Base-by-base conservation (phyloP, 2,329 filamentous ascomycete genomes). In the Colletotrichum destructivum region DNA sequence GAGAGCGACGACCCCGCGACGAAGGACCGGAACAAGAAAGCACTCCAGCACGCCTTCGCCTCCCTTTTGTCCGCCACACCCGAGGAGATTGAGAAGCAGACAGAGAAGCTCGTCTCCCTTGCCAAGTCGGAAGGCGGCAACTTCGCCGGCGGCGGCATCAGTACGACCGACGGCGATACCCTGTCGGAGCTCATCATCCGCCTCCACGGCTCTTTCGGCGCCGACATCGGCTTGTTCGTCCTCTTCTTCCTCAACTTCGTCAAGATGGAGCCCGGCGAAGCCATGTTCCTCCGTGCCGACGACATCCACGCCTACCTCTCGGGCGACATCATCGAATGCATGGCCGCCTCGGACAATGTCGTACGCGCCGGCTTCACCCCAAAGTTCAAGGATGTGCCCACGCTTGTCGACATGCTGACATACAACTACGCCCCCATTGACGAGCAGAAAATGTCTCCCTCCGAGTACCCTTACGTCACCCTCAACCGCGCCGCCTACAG, bases 281-380 rank as follows among this genome's bases (percentile, higher is more conserved):
- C 96, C 11, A 93, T 99, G 86, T 99, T 98, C 84, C 88, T 99
- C 46, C 94, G 94, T 78, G 96, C 96, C 8, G 96, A 99, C 79
- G 96, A 98, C 79, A 98, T 98, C 77, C 96, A 99, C 81, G 96
- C 96, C 60, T 99, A 99, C 82, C 84, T 97, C 54, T 94, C 92
- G 3, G 94, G 94, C 71, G 96, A 99, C 79, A 98, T 99, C 76
- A 95, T 99, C 80, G 96, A 99, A 84, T 99, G 96, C 86, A 99
- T 99, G 96, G 96, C 96, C 0, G 93, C 94, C 11, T 97, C 94
- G n/a, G 96, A 99, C 88, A 99, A 99, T 76, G 96, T 99, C 46
- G 95, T 99, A 62, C 94, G 96, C 67, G 96, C 96, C 0, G 96
- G 96, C 54, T 96, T 99, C 83, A 99, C 96, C 0, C 96, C 96